Evolutionary conservation across 441 rosid genomes (phyloP), one percentile per base, ranked within the genome.

Genomic region (Raphanus hybrid): DNA sequence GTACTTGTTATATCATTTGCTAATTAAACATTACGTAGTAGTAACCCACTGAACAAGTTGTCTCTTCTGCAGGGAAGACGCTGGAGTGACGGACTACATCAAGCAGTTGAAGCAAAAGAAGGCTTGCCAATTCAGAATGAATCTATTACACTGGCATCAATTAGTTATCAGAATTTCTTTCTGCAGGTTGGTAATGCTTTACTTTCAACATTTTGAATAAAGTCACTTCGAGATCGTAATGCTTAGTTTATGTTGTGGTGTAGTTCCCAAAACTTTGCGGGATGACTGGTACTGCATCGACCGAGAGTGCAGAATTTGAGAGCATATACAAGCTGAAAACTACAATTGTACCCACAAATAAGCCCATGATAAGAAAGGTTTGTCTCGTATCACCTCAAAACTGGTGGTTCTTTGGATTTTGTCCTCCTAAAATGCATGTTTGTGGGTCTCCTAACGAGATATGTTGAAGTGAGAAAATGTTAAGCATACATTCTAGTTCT

Each of bases 21-120:
- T n/a, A 43, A 55, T 59, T 60, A 66, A 66, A 37, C 32, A 18
- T 43, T 15, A 50, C 9, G 43, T 64, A 26, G 74, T n/a, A 37
- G 74, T 18, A 57, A 45, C 8, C 79, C 58, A 48, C 68, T 70
- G 73, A 74, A 74, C 60, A n/a, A 59, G 63, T 70, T 18, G 18
- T 65, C 1, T 59, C 41, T 52, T 75, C 20, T 67, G 72, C 78
- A 94, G 99, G 99, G 99, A 43, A 88, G 99, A 75, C 87, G 99
- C 80, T 94, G 99, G 99, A 94, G 99, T 82, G 99, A 94, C 82
- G 99, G 99, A 76, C 96, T 94, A 84, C 99, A 94, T 83, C 99
- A 94, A 90, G 99, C 99, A 69, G 99, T 94, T 80, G 99, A 94
- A 86, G 99, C 99, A 65, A 94, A 94, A 87, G 98, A 94, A 85